Evolutionary conservation across 2,329 filamentous ascomycete genomes (phyloP).

Genomic region (Pyrenochaeta sp.): DNA sequence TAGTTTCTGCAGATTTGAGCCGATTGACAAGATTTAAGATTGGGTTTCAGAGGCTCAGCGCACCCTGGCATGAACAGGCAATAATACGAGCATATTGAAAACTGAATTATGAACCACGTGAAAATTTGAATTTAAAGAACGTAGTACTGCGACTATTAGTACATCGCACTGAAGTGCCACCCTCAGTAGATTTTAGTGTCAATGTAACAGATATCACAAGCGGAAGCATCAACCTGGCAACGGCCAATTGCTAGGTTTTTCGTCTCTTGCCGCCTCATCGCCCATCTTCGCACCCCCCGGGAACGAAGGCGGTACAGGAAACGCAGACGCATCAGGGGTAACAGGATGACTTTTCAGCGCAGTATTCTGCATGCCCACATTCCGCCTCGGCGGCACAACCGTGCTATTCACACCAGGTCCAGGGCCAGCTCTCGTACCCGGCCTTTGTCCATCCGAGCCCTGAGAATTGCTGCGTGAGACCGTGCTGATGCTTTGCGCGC

Average conservation of each 20-base stretch:
- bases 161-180: too few relatives aligned
- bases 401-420: not conserved
- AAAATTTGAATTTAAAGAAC: too few relatives aligned
- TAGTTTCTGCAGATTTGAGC: too few relatives aligned
- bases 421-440: not conserved
- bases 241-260: conserved; percentile 24
- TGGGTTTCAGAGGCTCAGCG: too few relatives aligned
- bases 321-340: not conserved
- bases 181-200: too few relatives aligned
- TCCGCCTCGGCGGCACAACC: conserved; percentile 2
- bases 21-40: too few relatives aligned
- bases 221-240: conserved; percentile 16
- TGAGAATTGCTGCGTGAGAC: conserved; percentile 6
- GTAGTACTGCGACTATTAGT: too few relatives aligned
- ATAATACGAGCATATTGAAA: too few relatives aligned
- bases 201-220: too few relatives aligned
- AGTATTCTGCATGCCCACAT: conserved; percentile 3
- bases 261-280: not conserved
- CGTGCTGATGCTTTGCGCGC: conserved; percentile 15
- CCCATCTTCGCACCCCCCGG: not conserved
- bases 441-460: not conserved
- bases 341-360: conserved; percentile 1
- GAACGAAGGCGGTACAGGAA: not conserved
- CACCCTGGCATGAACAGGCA: too few relatives aligned
- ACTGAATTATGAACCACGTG: too few relatives aligned